phyloP scores from a whole-genome alignment of 768 basidiomycete genomes.

The Lentinus brumalis region DNA sequence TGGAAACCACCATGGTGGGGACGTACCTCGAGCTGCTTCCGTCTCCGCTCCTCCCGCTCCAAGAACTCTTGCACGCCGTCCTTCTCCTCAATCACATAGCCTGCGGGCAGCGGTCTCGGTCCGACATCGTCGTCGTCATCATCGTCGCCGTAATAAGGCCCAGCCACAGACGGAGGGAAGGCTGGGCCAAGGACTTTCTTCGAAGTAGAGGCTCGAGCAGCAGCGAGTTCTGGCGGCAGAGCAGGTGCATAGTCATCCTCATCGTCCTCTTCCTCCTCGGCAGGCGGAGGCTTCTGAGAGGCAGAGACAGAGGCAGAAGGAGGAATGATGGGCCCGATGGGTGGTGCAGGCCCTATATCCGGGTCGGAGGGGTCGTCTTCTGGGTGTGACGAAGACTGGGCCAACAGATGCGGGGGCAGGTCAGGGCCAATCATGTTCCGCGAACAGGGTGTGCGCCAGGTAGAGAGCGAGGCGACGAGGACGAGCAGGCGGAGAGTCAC shows the following conservation, averaged over 20 bases:
- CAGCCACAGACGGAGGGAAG: slow-evolving; percentile 41
- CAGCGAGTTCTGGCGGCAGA: slow-evolving; percentile 70
- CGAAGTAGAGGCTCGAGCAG: slow-evolving; percentile 37
- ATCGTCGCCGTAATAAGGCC: slow-evolving; percentile 26
- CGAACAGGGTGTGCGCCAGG: background rate
- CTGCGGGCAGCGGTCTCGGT: slow-evolving; percentile 70
- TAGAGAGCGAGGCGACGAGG: background rate
- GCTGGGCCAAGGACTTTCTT: slow-evolving; percentile 56
- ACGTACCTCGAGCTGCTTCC: slow-evolving; percentile 66
- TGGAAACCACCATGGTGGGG: background rate
- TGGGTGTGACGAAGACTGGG: background rate
- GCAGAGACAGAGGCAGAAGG: background rate
- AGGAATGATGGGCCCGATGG: slow-evolving; percentile 28
- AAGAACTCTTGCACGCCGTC: slow-evolving; percentile 82
- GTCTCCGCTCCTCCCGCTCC: slow-evolving; percentile 78
- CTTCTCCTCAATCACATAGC: slow-evolving; percentile 41
- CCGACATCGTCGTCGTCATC: slow-evolving; percentile 83
- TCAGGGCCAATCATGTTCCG: slow-evolving; percentile 30
- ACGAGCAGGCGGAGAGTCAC: background rate
- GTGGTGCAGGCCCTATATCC: slow-evolving; percentile 17
- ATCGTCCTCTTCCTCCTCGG: slow-evolving; percentile 51
- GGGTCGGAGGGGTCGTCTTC: slow-evolving; percentile 1
- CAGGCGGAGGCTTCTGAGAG: slow-evolving; percentile 10
- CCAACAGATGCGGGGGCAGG: slow-evolving; percentile 25
- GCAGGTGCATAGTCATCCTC: slow-evolving; percentile 74